These are phyloP conservation scores for Colletotrichum sansevieriae DNA, from an alignment of 2,329 filamentous ascomycete species.

Conservation along the genomic window DNA sequence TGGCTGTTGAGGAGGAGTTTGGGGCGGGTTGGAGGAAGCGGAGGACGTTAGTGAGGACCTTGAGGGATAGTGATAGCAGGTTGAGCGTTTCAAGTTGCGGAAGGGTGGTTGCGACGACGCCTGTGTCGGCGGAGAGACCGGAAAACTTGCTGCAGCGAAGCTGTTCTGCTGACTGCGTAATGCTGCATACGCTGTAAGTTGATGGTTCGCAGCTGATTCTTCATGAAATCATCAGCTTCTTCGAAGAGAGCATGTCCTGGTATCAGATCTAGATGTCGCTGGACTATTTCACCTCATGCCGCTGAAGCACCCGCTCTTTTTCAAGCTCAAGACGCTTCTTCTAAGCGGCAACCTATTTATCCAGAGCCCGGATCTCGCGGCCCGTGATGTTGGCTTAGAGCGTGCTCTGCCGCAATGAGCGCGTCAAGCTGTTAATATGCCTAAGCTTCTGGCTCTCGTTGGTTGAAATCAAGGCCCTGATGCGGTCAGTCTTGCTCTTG, in stretches of 20 bases:
- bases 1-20: background rate
- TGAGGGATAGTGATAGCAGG: background rate
- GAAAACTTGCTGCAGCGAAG: background rate
- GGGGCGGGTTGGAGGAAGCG: background rate
- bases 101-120: constrained; percentile 25
- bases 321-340: background rate
- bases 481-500: background rate
- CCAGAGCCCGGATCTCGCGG: background rate
- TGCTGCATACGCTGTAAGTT: background rate
- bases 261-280: background rate
- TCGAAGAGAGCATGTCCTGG: background rate
- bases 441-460: background rate
- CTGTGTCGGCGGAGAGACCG: constrained; percentile 31
- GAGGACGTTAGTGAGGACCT: background rate
- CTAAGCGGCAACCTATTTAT: background rate
- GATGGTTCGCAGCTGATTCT: background rate
- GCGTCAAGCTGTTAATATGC: background rate
- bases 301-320: background rate
- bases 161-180: background rate
- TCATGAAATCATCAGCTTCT: background rate
- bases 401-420: background rate
- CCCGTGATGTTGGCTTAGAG: background rate
- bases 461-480: background rate
- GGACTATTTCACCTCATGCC: background rate
- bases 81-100: constrained; percentile 28